Conservation (phyloP, 352 stramenopile genomes). For the Phytopythium cucurbitacearum region DNA sequence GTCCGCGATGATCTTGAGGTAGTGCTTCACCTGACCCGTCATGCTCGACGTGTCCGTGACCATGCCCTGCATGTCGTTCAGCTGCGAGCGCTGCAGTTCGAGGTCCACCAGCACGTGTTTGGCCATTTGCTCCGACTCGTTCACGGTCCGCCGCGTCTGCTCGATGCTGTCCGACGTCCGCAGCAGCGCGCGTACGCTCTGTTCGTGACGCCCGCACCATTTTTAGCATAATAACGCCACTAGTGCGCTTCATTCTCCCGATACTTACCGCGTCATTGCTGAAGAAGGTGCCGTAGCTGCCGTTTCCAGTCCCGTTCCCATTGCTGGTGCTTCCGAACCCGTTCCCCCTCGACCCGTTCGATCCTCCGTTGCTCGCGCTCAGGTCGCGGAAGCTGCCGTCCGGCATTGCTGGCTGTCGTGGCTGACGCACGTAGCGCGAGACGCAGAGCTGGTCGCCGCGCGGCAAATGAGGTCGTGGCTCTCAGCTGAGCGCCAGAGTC, state of each 20-base stretch:
- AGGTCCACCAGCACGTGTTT: conserved; percentile 75
- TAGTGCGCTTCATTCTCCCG: too few relatives aligned
- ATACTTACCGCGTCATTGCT: conserved; percentile 39
- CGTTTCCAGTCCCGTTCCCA: conserved; percentile 6
- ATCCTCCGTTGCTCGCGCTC: conserved; percentile 3
- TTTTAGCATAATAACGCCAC: not conserved
- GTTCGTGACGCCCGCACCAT: not conserved
- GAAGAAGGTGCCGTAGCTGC: conserved; percentile 76
- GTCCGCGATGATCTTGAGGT: conserved; percentile 73
- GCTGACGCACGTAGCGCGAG: too few relatives aligned
- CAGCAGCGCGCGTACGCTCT: conserved; percentile 65
- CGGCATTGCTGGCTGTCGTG: conserved; percentile 12
- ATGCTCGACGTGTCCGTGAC: conserved; percentile 64
- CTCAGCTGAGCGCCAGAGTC: too few relatives aligned
- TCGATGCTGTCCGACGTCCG: conserved; percentile 75
- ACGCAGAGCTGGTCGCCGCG: too few relatives aligned
- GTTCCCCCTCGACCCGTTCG: too few relatives aligned
- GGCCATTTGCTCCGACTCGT: conserved; percentile 63
- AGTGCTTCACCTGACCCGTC: conserved; percentile 55
- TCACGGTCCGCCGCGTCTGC: conserved; percentile 50
- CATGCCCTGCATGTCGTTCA: conserved; percentile 81
- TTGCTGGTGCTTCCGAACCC: conserved; percentile 5
- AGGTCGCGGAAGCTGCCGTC: conserved; percentile 31
- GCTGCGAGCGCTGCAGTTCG: conserved; percentile 71
- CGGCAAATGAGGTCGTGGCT: too few relatives aligned